Evolutionary conservation across 2,329 filamentous ascomycete genomes (phyloP).

Genomic region (Aspergillus sp.): DNA sequence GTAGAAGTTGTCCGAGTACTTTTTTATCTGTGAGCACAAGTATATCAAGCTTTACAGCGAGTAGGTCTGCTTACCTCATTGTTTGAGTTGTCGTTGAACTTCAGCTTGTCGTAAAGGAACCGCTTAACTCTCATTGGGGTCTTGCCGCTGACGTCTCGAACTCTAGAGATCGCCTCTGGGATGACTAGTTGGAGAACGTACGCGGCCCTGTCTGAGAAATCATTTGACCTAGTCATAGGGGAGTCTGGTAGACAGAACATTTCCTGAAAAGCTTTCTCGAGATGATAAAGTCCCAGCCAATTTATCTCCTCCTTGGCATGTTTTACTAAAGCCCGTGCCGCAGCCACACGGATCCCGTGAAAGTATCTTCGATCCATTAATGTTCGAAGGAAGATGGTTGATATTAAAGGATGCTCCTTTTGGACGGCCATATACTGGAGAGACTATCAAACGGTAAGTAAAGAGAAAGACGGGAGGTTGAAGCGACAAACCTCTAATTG

Average conservation of each 20-base stretch:
- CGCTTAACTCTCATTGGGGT: conserved; percentile 76
- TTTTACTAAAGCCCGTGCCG: conserved; percentile 72
- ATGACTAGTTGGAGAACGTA: conserved; percentile 86
- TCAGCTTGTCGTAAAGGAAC: conserved; percentile 84
- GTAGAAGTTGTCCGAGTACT: conserved; percentile 86
- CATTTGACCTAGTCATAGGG: conserved; percentile 79
- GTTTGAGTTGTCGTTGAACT: conserved; percentile 90
- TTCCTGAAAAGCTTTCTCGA: conserved; percentile 81
- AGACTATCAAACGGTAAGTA: conserved; percentile 44
- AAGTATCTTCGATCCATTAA: conserved; percentile 91
- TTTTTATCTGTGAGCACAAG: conserved; percentile 16
- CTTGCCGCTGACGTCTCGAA: conserved; percentile 72
- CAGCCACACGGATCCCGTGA: conserved; percentile 85
- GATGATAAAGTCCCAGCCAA: conserved; percentile 78
- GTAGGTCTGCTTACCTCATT: conserved; percentile 56
- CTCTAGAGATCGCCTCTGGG: conserved; percentile 72
- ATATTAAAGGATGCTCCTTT: conserved; percentile 74
- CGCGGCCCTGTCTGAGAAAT: conserved; percentile 82
- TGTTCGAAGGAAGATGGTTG: conserved; percentile 85
- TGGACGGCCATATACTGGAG: conserved; percentile 71
- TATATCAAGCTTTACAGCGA: background rate
- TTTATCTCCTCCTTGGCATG: conserved; percentile 71
- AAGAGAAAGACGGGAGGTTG: background rate
- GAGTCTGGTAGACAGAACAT: conserved; percentile 82
- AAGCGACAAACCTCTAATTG: conserved; percentile 56